Base-by-base conservation (phyloP, 495 filamentous ascomycete species). In the Hyaloscypha bicolor region DNA sequence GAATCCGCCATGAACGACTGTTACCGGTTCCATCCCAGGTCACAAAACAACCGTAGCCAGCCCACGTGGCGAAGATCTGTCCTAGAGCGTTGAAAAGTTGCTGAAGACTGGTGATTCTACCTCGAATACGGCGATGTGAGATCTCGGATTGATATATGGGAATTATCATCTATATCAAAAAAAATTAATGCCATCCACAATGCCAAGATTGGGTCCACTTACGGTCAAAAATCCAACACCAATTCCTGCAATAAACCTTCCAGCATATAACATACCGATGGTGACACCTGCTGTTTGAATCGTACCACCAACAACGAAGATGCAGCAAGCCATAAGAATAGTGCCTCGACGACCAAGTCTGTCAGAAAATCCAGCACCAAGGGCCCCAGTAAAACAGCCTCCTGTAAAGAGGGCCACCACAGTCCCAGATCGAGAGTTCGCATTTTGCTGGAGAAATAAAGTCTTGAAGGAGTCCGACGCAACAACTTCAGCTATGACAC, bases 131-230 rank as follows among this genome's bases (percentile, higher is more conserved):
- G 0, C 81, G 82, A 69, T 84, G 82, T 6, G 77, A 75, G 9
- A 85, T 74, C 63, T 85, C 82, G 53, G 78, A 79, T 63, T 85
- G 81, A 71, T 85, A 85, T 4, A 83, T 70, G 33, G 82, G 81
- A 69, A 76, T 65, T 35, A 76, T 73, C 73, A 64, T 64, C 51
- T 55, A 4, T 48, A 1, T 12, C 3, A 29, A 6, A 16, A 6
- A 16, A n/a, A 48, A 16, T 4, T 48, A 6, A 48, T 6, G 0
- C 42, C 16, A 48, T 19, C 11, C 42, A 48, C 11, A 19, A 16
- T 39, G 12, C 31, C 30, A 61, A 21, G 58, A 21, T 8, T 14
- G 9, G 21, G 33, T 8, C n/a, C 39, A 63, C 60, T 31, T 31
- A 85, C 83, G 65, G 42, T 48, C 42, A 48, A 19, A 19, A 48